phyloP scores from a whole-genome alignment of 495 filamentous ascomycete genomes.

The Penicillium chermesinum region DNA sequence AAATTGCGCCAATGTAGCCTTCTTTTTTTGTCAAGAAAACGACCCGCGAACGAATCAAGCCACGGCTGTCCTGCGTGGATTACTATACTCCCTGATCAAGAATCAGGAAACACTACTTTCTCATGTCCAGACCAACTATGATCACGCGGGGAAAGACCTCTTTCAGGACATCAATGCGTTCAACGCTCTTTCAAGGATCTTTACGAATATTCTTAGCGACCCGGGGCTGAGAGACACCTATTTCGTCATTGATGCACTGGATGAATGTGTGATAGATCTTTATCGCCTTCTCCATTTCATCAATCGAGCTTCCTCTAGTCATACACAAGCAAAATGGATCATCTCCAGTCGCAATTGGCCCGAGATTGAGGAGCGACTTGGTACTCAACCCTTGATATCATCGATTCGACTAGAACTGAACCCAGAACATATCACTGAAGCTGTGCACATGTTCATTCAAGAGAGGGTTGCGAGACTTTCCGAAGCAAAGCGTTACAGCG shows the following conservation, averaged over 20 bases:
- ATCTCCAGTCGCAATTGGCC: background rate
- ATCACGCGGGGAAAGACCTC: slow-evolving; percentile 10
- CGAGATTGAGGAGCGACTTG: background rate
- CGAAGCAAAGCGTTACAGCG: background rate
- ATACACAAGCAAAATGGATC: background rate
- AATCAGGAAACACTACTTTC: slow-evolving; percentile 26
- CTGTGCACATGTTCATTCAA: background rate
- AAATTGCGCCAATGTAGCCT: slow-evolving; percentile 17
- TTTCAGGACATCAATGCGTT: background rate
- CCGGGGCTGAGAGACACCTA: background rate
- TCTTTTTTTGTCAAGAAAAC: slow-evolving; percentile 45
- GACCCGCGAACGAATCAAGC: slow-evolving; percentile 31
- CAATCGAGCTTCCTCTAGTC: background rate
- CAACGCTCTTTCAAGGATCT: background rate
- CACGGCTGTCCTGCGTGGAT: slow-evolving; percentile 32
- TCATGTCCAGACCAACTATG: slow-evolving; percentile 22
- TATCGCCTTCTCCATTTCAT: background rate
- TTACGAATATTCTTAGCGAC: background rate
- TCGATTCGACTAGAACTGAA: background rate
- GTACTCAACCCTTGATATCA: background rate
- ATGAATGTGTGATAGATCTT: background rate
- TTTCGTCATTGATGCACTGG: background rate
- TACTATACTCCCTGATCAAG: slow-evolving; percentile 35
- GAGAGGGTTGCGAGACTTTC: background rate
- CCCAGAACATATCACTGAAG: background rate